These are phyloP conservation scores for Saccharomycopsis synnaedendra DNA, from an alignment of 805 yeast genomes.

Conservation along the genomic window DNA sequence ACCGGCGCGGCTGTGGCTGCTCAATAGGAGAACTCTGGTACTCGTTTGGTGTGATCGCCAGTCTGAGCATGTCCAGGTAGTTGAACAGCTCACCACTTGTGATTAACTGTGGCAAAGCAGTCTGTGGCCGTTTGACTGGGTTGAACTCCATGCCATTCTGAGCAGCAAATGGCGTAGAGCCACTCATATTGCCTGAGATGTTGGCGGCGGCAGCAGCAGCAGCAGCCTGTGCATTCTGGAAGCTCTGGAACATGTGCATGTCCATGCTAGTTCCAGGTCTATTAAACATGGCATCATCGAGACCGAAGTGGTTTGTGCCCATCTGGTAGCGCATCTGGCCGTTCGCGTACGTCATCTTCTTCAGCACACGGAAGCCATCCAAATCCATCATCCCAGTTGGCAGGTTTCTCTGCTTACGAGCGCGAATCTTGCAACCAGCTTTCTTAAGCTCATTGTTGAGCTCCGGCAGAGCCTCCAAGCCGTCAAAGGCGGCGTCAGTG, in stretches of 20 bases:
- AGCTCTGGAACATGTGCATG: constrained; percentile 11
- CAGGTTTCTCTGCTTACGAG: constrained; percentile 11
- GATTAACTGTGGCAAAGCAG: constrained; percentile 16
- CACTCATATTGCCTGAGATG: background rate
- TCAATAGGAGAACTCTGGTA: constrained; percentile 7
- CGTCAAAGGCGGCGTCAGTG: constrained; percentile 17
- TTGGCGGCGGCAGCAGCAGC: constrained; percentile 5
- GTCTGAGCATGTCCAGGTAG: constrained; percentile 6
- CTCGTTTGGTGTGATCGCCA: background rate
- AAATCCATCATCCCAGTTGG: constrained; percentile 2
- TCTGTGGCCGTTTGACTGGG: constrained; percentile 15
- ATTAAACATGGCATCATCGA: constrained; percentile 9
- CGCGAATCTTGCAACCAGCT: constrained; percentile 16
- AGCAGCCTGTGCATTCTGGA: constrained; percentile 6
- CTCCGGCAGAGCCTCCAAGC: constrained; percentile 15
- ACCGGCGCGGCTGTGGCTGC: constrained; percentile 12
- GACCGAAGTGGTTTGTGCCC: constrained; percentile 14
- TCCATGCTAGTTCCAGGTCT: constrained; percentile 15
- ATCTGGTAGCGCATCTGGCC: constrained; percentile 6
- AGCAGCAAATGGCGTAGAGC: background rate
- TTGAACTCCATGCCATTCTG: background rate
- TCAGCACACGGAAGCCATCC: constrained; percentile 7
- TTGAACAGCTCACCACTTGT: constrained; percentile 11
- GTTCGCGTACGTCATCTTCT: constrained; percentile 9
- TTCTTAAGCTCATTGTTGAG: constrained; percentile 14